Base-by-base conservation (phyloP, 768 basidiomycete genomes). In the Xerocomellus intermedius region DNA sequence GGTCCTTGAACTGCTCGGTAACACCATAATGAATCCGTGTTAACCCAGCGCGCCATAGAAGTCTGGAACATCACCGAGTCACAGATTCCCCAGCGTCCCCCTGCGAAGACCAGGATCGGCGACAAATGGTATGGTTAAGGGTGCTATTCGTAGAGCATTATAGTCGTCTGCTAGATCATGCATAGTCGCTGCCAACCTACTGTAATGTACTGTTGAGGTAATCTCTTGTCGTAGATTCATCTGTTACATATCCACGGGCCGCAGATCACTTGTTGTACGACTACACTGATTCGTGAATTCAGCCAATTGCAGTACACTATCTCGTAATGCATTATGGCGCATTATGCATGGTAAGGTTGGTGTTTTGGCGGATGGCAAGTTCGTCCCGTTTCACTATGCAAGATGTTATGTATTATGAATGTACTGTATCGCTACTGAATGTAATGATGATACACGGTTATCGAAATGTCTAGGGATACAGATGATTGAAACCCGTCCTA, bases 41-140 rank as follows among this genome's bases (percentile, higher is more conserved):
- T 13, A 14, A 26, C 42, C 33, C 64, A 96, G 94, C 82, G 87
- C 12, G 94, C 96, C 8, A 97, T 91, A 62, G 82, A 93, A 57
- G 81, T 89, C 0, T 97, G 94, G 73, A 73, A 89, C 32, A 95
- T 98, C 62, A 85, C 71, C 0, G 77, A 86, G 57, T 77, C 91
- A 2, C 77, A 76, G 56, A 91, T 98, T 55, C 93, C 94, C 0
- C 82, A 85, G 61, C 81, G 94, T 35, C 77, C 82, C 4, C 77
- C 82, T 35, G 81, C 84, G 2, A 71, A 74, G 56, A 82, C 74
- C 24, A 80, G 74, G 57, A 72, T 84, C 3, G 86, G 84, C 9
- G 77, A 79, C 45, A 84, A 87, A 68, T 91, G 87, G 89, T 87
- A 89, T 61, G 87, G 88, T 47, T 89, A 53, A 53, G 16, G 19